Evolutionary conservation across 1,139 yeast genomes (phyloP).

Genomic region (Scheffersomyces lignicola): DNA sequence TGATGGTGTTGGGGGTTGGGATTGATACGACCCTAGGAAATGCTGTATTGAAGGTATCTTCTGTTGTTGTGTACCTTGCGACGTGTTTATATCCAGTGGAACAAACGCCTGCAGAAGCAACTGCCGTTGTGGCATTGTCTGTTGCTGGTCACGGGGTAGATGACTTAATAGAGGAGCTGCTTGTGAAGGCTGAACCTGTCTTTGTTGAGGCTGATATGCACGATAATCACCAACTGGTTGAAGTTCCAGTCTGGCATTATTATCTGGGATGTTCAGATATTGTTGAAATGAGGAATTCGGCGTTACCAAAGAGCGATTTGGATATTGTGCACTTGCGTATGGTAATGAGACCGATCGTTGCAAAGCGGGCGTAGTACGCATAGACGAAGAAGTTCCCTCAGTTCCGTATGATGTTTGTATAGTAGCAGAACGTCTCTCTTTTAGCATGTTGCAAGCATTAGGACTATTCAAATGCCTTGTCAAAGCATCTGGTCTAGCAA

Average conservation of each 20-base stretch:
- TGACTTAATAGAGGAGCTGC: conserved; percentile 13
- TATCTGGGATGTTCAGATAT: too few species aligned
- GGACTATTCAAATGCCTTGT: conserved; percentile 58
- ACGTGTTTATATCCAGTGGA: too few species aligned
- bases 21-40: conserved; percentile 2
- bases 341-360: too few species aligned
- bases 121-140: conserved; percentile 5
- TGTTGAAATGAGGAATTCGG: too few species aligned
- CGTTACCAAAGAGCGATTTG: too few species aligned
- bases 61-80: background rate
- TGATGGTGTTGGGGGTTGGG: conserved; percentile 4
- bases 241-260: too few species aligned
- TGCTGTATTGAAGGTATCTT: conserved; percentile 3
- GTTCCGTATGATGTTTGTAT: too few species aligned
- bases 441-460: conserved; percentile 32
- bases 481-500: conserved; percentile 79
- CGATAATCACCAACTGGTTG: too few species aligned
- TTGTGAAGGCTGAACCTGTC: conserved; percentile 1
- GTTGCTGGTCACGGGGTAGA: conserved; percentile 15
- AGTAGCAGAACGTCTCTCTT: conserved; percentile 2
- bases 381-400: too few species aligned
- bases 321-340: too few species aligned
- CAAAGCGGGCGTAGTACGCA: too few species aligned
- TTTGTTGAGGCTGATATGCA: background rate
- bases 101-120: too few species aligned